Evolutionary conservation across 2,329 filamentous ascomycete species (phyloP), one percentile per base, ranked within the genome.

Genomic region (Ceratocystis cubensis): DNA sequence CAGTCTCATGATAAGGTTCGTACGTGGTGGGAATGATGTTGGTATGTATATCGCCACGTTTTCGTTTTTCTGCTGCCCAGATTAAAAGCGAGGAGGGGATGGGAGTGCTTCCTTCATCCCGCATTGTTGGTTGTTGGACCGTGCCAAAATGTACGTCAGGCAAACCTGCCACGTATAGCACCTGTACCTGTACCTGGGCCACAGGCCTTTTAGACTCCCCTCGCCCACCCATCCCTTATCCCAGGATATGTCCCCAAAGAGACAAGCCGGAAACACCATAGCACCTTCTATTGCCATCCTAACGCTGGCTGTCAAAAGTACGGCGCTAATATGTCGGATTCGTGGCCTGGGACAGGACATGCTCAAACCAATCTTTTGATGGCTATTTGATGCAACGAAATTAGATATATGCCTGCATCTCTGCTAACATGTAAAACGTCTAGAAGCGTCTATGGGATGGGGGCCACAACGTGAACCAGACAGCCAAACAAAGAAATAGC

Each of bases 21-120:
- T 30, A 28, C 4, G 53, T 22, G 25, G 30, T 57, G 30, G 53
- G 8, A 57, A 30, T 17, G 10, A 57, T 22, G 53, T 57, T 30
- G 22, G 30, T 57, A 57, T 56, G 22, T 56, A 56, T 56, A 25
- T 56, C n/a, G 50, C 50, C 50, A 56, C 50, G 50, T 56, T 56
- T 56, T 56, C 10, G 20, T 56, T 56, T 56, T 56, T 25, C 8
- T 22, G 10, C 20, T 56, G 13, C 50, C 22, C n/a, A 28, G 10
- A 8, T 20, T 48, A 20, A 17, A 20, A 20, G 22, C 15, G 22
- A 57, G 25, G 22, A 30, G 22, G 25, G 10, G 22, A 57, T 13
- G 53, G 22, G 33, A 37, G 33, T 37, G 8, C 7, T 57, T 57
- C 22, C 53, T 30, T 57, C 22, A 57, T 57, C 8, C 53, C 53